Conservation (phyloP, 2,329 filamentous ascomycete species). For the Esteya vermicola region DNA sequence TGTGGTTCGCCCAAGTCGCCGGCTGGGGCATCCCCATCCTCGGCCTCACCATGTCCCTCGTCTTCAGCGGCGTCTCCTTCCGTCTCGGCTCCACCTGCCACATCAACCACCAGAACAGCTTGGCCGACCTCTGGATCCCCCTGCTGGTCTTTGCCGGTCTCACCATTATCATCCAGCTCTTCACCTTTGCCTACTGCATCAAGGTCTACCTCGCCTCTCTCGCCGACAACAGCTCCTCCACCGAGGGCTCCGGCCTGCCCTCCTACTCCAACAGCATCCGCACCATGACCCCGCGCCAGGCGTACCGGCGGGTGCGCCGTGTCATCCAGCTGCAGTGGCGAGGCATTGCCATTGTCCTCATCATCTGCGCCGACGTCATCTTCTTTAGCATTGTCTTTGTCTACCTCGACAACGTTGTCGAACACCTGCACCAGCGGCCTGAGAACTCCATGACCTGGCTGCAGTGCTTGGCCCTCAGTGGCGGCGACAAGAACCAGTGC, state of each 20-base stretch:
- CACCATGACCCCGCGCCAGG: slow-evolving; percentile 69
- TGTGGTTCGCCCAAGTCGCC: slow-evolving; percentile 64
- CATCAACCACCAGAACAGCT: slow-evolving; percentile 77
- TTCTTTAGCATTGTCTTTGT: slow-evolving; percentile 91
- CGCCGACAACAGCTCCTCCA: slow-evolving; percentile 55
- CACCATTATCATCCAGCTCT: slow-evolving; percentile 67
- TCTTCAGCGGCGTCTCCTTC: slow-evolving; percentile 84
- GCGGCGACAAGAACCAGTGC: slow-evolving; percentile 58
- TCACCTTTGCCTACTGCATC: slow-evolving; percentile 83
- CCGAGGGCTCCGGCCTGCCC: slow-evolving; percentile 57
- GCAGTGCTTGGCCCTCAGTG: slow-evolving; percentile 52
- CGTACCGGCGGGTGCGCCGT: slow-evolving; percentile 72
- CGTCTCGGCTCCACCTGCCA: slow-evolving; percentile 86
- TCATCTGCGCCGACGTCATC: slow-evolving; percentile 82
- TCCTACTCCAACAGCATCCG: slow-evolving; percentile 63
- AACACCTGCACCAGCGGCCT: slow-evolving; percentile 39
- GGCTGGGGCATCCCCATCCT: slow-evolving; percentile 77
- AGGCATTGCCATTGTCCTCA: slow-evolving; percentile 75
- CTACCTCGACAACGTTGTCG: slow-evolving; percentile 62
- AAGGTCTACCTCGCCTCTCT: slow-evolving; percentile 85
- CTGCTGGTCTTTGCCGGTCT: slow-evolving; percentile 63
- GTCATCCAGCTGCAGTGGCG: slow-evolving; percentile 91
- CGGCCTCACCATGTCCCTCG: slow-evolving; percentile 61
- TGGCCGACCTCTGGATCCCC: slow-evolving; percentile 83
- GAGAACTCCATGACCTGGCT: slow-evolving; percentile 51